phyloP scores from a whole-genome alignment of 768 basidiomycete species.

The Coprinellus aureogranulatus region DNA sequence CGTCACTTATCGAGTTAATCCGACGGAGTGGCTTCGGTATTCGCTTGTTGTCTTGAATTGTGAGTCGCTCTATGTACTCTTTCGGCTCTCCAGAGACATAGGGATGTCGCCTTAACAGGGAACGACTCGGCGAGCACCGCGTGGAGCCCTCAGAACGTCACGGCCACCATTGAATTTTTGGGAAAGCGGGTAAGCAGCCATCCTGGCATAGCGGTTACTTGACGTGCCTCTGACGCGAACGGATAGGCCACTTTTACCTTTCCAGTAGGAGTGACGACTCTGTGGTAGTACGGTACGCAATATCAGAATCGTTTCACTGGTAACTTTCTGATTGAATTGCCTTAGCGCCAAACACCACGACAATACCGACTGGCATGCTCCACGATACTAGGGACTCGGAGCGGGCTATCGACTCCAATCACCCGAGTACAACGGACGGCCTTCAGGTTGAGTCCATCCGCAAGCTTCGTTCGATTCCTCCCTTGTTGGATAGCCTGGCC shows the following conservation, averaged over 20 bases:
- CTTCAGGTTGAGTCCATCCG: too few relatives aligned
- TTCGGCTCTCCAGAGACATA: too few relatives aligned
- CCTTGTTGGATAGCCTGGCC: too few relatives aligned
- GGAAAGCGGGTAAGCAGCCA: conserved; percentile 48
- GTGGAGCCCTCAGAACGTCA: conserved; percentile 55
- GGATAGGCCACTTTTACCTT: conserved; percentile 63
- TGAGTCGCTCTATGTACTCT: too few relatives aligned
- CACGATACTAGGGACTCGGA: background rate
- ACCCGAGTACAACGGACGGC: background rate
- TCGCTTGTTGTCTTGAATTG: conserved; percentile 71
- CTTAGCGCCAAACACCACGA: background rate
- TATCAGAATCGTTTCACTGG: background rate
- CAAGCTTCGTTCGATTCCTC: too few relatives aligned
- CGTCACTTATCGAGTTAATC: conserved; percentile 51
- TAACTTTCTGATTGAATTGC: background rate
- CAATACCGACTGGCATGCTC: background rate
- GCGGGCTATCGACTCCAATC: background rate
- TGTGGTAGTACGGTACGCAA: conserved; percentile 42
- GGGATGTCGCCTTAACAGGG: too few relatives aligned
- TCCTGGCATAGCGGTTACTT: background rate
- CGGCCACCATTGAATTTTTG: conserved; percentile 61
- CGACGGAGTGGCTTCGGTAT: conserved; percentile 61
- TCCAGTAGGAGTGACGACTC: conserved; percentile 66
- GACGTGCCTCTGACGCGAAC: background rate
- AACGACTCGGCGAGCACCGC: conserved; percentile 43